These are phyloP conservation scores for Canavalia ensiformis DNA, from an alignment of 306 rosid genomes.

Conservation along the genomic window DNA sequence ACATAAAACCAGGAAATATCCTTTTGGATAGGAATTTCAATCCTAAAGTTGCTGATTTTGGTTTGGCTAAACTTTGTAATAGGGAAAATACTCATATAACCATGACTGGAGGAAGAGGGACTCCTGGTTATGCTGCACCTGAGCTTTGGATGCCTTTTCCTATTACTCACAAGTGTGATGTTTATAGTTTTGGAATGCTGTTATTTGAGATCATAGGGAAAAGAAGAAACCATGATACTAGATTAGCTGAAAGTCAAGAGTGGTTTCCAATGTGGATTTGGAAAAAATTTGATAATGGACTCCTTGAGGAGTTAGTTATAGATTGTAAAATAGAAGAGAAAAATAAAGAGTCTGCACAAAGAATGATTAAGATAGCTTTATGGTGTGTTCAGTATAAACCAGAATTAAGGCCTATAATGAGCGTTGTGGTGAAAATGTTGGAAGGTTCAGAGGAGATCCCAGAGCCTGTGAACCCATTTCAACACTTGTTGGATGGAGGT, in stretches of 20 bases:
- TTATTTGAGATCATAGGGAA: conserved; percentile 61
- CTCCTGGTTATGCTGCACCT: conserved; percentile 66
- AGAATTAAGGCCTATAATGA: conserved; percentile 50
- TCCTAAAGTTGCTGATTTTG: conserved; percentile 68
- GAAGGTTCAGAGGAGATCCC: conserved; percentile 64
- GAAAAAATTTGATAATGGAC: conserved; percentile 35
- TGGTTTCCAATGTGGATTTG: conserved; percentile 52
- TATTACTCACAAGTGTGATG: conserved; percentile 63
- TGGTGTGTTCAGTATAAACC: conserved; percentile 53
- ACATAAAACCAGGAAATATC: conserved; percentile 67
- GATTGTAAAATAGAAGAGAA: conserved; percentile 46
- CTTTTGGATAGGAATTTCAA: conserved; percentile 53
- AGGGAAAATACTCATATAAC: conserved; percentile 56
- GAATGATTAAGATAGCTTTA: conserved; percentile 47
- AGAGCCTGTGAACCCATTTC: conserved; percentile 55
- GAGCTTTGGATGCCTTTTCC: conserved; percentile 66
- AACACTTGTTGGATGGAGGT: conserved; percentile 34
- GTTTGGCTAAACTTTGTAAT: conserved; percentile 61
- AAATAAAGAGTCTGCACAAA: conserved; percentile 36
- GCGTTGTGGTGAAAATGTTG: conserved; percentile 64
- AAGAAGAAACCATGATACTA: conserved; percentile 53
- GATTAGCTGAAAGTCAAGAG: conserved; percentile 47
- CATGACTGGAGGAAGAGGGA: conserved; percentile 62
- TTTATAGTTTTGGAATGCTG: conserved; percentile 67
- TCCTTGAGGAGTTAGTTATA: background rate